Percentiles rank a stretch among this genome's conserved stretches.
phyloP scores from a whole-genome alignment of 441 rosid genomes.

The Erodium chrysanthum region DNA sequence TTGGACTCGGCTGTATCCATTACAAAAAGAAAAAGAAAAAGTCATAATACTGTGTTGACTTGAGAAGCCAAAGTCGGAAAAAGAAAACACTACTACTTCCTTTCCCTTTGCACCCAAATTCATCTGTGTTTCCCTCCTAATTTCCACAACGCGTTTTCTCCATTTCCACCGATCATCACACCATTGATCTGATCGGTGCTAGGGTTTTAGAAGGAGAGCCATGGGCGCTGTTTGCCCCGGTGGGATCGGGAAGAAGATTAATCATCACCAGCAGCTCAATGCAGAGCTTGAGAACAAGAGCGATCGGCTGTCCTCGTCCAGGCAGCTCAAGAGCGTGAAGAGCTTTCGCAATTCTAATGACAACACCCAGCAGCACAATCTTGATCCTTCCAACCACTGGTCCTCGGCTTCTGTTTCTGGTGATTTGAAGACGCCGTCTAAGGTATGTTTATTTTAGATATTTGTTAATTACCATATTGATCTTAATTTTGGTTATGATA shows the following conservation, averaged over 20 bases:
- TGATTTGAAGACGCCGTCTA: constrained; percentile 44
- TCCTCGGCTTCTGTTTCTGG: constrained; percentile 21
- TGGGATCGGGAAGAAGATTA: background rate
- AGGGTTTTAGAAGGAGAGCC: background rate
- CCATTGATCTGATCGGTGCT: background rate
- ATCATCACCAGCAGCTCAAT: background rate
- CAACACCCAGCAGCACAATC: constrained; percentile 17
- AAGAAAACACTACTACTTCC: too few relatives aligned
- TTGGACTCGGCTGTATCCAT: too few relatives aligned
- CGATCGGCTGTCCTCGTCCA: background rate
- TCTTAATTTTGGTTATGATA: background rate
- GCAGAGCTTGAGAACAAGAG: background rate
- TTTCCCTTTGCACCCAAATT: too few relatives aligned
- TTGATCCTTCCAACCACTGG: constrained; percentile 28
- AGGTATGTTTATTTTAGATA: constrained; percentile 42
- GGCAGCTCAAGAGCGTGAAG: constrained; percentile 9
- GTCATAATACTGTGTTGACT: too few relatives aligned
- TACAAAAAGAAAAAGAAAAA: too few relatives aligned
- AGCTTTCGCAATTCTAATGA: constrained; percentile 29
- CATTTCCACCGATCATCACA: too few relatives aligned
- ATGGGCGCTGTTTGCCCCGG: background rate
- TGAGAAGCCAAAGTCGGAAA: too few relatives aligned
- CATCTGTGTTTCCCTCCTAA: too few relatives aligned
- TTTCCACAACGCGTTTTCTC: too few relatives aligned
- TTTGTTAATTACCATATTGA: background rate